phyloP scores from a whole-genome alignment of 306 rosid species.

The Castanopsis chinensis region DNA sequence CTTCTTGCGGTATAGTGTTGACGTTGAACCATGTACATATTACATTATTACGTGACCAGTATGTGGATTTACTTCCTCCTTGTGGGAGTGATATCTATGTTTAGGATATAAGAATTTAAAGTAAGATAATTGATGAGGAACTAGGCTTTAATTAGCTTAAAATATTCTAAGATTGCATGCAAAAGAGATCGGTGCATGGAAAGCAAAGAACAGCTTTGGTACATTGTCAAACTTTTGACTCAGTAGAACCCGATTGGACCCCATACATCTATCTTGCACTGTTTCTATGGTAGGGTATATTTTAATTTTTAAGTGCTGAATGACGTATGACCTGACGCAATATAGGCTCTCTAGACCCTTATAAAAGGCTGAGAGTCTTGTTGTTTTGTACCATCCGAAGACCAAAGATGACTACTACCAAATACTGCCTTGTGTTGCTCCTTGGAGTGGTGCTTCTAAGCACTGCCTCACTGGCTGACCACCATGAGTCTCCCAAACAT shows the following conservation, averaged over 20 bases:
- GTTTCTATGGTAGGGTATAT: not conserved
- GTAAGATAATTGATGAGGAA: too few relatives aligned
- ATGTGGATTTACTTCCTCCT: too few relatives aligned
- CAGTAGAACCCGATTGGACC: not conserved
- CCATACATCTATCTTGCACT: not conserved
- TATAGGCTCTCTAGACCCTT: not conserved
- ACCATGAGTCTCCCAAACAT: not conserved
- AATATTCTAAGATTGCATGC: too few relatives aligned
- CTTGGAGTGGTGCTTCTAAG: not conserved
- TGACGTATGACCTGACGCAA: not conserved
- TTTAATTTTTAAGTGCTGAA: not conserved
- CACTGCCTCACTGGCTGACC: slow-evolving; percentile 1
- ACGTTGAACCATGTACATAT: too few relatives aligned
- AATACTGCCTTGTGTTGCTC: not conserved
- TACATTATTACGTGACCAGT: too few relatives aligned
- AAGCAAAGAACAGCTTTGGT: not conserved
- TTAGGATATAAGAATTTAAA: too few relatives aligned
- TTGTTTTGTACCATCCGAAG: not conserved
- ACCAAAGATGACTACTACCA: not conserved
- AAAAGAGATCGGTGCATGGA: too few relatives aligned
- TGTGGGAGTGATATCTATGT: too few relatives aligned
- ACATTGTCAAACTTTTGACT: not conserved
- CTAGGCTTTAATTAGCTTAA: too few relatives aligned
- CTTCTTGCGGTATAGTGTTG: too few relatives aligned
- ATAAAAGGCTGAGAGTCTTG: not conserved